phyloP scores from a whole-genome alignment of 306 rosid species.

The Crotalaria pallida region DNA sequence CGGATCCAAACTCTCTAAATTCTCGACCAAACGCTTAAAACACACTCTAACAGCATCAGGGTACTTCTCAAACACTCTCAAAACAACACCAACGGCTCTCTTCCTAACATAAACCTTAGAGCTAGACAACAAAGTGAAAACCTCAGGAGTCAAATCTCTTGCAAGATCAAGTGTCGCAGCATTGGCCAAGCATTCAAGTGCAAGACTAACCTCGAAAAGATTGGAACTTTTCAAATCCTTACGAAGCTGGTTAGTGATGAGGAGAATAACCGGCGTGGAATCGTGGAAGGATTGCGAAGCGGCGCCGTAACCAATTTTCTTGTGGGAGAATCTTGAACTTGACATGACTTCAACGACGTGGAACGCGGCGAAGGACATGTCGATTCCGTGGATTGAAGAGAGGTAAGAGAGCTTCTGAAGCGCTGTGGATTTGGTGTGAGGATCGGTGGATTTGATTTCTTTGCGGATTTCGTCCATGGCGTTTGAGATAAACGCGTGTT shows the following conservation, averaged over 20 bases:
- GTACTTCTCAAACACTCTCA: conserved; percentile 71
- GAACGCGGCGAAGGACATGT: conserved; percentile 89
- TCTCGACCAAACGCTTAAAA: conserved; percentile 87
- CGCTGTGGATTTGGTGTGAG: conserved; percentile 66
- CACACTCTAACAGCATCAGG: conserved; percentile 88
- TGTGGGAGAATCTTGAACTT: conserved; percentile 62
- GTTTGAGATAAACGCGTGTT: conserved; percentile 61
- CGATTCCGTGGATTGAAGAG: conserved; percentile 53
- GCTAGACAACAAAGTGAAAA: conserved; percentile 57
- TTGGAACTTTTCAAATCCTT: conserved; percentile 57
- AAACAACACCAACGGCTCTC: conserved; percentile 63
- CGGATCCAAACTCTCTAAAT: conserved; percentile 61
- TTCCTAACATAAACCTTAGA: conserved; percentile 56
- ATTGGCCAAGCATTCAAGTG: conserved; percentile 64
- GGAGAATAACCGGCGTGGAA: conserved; percentile 68
- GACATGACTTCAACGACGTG: conserved; percentile 96
- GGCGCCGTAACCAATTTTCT: conserved; percentile 72
- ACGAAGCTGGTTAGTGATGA: conserved; percentile 90
- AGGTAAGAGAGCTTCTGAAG: conserved; percentile 77
- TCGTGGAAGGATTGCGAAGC: conserved; percentile 73
- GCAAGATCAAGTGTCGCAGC: conserved; percentile 77
- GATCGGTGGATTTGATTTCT: conserved; percentile 81
- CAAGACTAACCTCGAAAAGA: conserved; percentile 64
- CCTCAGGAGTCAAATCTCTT: conserved; percentile 75
- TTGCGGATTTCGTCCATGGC: conserved; percentile 85